Evolutionary conservation across 2,329 filamentous ascomycete genomes (phyloP), one percentile per base, ranked within the genome.

Genomic region (Trichoderma simmonsii): DNA sequence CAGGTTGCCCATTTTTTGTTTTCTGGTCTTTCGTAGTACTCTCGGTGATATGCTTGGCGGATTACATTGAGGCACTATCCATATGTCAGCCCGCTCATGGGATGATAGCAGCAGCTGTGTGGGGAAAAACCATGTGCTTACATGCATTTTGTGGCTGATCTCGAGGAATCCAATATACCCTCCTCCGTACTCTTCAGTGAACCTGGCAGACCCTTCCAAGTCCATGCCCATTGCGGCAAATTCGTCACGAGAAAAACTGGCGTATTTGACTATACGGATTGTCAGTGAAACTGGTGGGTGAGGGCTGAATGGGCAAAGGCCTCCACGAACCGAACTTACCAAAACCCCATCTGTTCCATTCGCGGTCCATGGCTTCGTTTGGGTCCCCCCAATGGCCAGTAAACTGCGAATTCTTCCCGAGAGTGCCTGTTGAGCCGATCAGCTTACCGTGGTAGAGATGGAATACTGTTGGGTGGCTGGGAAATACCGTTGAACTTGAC

Each of bases 251-350:
- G 62, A 65, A 48, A 65, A 65, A 43, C 62, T 65, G 26, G 62
- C 62, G 39, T 65, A 65, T 28, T 65, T 65, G 36, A 65, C 62
- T 65, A 24, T 6, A 43, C n/a, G 4, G 61, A 11, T 56, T 15
- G 61, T 64, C 61, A 64, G 61, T 21, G 32, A 32, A 63, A 36
- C 21, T 63, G 30, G 18, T 39, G 39, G 34, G 34, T 18, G n/a
- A 63, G 26, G 62, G 6, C n/a, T 11, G 34, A 65, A 65, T 48
- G 34, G 62, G 62, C 15, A 36, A 36, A 24, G 62, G 62, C 12
- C 34, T 65, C 36, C 30, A 64, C 61, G 61, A 64, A 65, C 62
- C 62, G 28, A 65, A 65, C 62, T 65, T 65, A 65, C 62, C 62
- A 43, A 65, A 65, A 43, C 62, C 62, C 62, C 62, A 65, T 51